These are phyloP conservation scores for Penicillium verrucosum DNA, from an alignment of 2,329 filamentous ascomycete species.

Conservation along the genomic window DNA sequence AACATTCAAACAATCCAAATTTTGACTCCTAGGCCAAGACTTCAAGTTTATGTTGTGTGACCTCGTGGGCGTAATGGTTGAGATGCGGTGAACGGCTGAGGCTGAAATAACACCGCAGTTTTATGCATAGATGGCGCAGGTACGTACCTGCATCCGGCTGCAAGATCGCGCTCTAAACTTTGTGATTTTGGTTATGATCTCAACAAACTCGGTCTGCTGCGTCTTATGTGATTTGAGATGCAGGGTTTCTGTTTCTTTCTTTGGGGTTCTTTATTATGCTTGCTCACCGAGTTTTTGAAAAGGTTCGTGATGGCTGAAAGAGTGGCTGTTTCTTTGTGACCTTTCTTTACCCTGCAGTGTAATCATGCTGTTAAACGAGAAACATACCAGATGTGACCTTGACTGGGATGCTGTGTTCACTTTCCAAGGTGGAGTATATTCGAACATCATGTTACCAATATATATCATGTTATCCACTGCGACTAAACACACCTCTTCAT, in stretches of 20 bases:
- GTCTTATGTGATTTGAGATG: slow-evolving; percentile 7
- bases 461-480: too few relatives aligned
- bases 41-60: slow-evolving; percentile 10
- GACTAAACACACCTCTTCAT: neutral
- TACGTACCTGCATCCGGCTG: slow-evolving; percentile 23
- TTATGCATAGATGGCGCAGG: slow-evolving; percentile 12
- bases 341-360: neutral
- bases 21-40: neutral
- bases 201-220: slow-evolving; percentile 10
- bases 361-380: neutral
- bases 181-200: slow-evolving; percentile 4
- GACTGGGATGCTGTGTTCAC: neutral
- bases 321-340: neutral
- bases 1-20: neutral
- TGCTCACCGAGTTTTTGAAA: slow-evolving; percentile 1
- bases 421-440: too few relatives aligned
- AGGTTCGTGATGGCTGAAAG: neutral
- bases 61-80: slow-evolving; percentile 9
- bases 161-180: slow-evolving; percentile 7
- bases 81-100: slow-evolving; percentile 12
- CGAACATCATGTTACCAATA: neutral
- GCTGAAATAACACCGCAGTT: slow-evolving; percentile 6
- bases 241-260: too few relatives aligned
- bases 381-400: neutral
- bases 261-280: neutral